Evolutionary conservation across 2,329 filamentous ascomycete genomes (phyloP).

Genomic region (Phialemonium atrogriseum): DNA sequence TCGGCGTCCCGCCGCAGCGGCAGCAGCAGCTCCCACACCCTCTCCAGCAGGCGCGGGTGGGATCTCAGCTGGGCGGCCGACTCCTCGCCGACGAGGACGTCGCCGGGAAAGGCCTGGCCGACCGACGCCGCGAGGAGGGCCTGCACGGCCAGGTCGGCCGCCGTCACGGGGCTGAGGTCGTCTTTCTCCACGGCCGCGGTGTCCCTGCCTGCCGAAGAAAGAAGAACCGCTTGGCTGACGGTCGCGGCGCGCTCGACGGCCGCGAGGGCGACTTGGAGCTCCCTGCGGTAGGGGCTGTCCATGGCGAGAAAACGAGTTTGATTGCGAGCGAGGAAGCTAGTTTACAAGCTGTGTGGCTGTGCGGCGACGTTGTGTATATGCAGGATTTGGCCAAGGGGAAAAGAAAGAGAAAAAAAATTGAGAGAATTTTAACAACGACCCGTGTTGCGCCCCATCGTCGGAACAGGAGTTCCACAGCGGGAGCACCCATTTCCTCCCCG

Average conservation of each 20-base stretch:
- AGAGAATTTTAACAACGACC: too few species aligned
- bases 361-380: too few species aligned
- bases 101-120: constrained; percentile 39
- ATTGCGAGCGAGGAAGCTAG: too few species aligned
- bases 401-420: too few species aligned
- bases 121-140: constrained; percentile 44
- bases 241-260: constrained; percentile 36
- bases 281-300: constrained; percentile 32
- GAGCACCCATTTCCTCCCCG: too few species aligned
- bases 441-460: too few species aligned
- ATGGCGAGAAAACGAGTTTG: too few species aligned
- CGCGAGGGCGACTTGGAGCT: constrained; percentile 33
- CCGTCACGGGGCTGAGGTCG: constrained; percentile 48
- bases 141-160: constrained; percentile 53
- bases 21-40: constrained; percentile 39
- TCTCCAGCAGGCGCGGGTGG: constrained; percentile 31
- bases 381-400: too few species aligned
- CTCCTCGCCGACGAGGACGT: constrained; percentile 49
- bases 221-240: constrained; percentile 41
- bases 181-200: constrained; percentile 44
- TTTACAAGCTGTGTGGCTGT: too few species aligned
- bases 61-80: constrained; percentile 37
- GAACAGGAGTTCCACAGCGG: too few species aligned
- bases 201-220: constrained; percentile 35
- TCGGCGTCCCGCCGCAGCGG: constrained; percentile 15